Conservation (phyloP, 257 asterid species). For the Ilex asprella region DNA sequence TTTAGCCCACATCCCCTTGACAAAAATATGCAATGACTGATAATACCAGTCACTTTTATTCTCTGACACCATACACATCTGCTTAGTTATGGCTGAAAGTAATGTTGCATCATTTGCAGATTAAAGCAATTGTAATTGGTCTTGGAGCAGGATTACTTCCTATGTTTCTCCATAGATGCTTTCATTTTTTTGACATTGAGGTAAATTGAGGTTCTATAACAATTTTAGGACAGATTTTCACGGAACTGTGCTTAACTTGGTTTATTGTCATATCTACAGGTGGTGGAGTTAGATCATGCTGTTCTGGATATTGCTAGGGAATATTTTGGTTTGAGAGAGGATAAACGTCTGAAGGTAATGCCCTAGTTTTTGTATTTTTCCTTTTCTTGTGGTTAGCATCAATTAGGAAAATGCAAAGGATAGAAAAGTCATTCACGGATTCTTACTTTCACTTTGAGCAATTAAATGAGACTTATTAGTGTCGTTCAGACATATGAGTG, state of each 20-base stretch:
- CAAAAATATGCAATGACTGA: background rate
- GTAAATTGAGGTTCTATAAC: conserved; percentile 26
- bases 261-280: conserved; percentile 42
- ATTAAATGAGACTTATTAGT: no score
- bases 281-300: conserved; percentile 73
- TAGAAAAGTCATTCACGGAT: no score
- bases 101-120: conserved; percentile 34
- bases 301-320: conserved; percentile 68
- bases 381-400: background rate
- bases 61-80: background rate
- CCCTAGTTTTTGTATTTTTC: background rate
- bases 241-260: background rate
- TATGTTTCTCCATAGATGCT: conserved; percentile 68
- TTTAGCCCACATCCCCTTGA: background rate
- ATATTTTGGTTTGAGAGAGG: conserved; percentile 63
- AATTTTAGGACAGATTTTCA: background rate
- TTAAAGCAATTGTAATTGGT: conserved; percentile 67
- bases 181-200: conserved; percentile 53
- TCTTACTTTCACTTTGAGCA: no score
- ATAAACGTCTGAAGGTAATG: conserved; percentile 58
- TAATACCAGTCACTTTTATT: background rate
- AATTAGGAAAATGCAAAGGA: background rate
- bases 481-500: no score
- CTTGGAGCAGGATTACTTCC: conserved; percentile 98
- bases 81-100: conserved; percentile 7